Percentiles rank a stretch among this genome's conserved stretches.
These are phyloP conservation scores for Jamesozyma rosinii DNA, from an alignment of 805 yeast genomes.

Conservation along the genomic window DNA sequence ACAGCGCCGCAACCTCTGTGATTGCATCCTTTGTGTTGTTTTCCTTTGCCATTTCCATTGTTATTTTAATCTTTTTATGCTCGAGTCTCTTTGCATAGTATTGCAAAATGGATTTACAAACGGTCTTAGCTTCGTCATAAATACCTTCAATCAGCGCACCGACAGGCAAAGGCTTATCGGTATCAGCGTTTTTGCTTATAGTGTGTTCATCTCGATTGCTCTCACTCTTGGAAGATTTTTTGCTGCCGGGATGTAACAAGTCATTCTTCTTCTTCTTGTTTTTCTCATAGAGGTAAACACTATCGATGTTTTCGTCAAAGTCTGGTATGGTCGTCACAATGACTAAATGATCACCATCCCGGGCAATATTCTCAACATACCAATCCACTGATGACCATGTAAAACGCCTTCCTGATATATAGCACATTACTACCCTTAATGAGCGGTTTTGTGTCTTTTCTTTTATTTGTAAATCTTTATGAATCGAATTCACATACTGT, in stretches of 20 bases:
- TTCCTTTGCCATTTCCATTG: slow-evolving; percentile 26
- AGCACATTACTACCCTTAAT: slow-evolving; percentile 45
- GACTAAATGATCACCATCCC: slow-evolving; percentile 56
- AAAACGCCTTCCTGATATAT: slow-evolving; percentile 55
- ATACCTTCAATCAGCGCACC: slow-evolving; percentile 20
- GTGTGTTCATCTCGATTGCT: too few species aligned
- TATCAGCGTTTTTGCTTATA: not conserved
- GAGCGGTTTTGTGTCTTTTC: slow-evolving; percentile 8
- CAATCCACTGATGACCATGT: slow-evolving; percentile 74
- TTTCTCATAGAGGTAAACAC: slow-evolving; percentile 6
- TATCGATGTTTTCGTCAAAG: slow-evolving; percentile 18
- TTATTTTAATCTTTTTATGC: slow-evolving; percentile 22
- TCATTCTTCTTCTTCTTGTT: slow-evolving; percentile 6
- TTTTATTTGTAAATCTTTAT: slow-evolving; percentile 4
- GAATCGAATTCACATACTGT: slow-evolving; percentile 8
- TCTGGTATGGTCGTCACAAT: slow-evolving; percentile 45
- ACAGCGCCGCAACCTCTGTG: slow-evolving; percentile 18
- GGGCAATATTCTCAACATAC: slow-evolving; percentile 46
- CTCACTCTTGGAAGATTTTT: not conserved
- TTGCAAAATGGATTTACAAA: slow-evolving; percentile 17
- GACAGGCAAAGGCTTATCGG: slow-evolving; percentile 4
- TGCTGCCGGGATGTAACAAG: not conserved
- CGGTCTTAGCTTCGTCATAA: slow-evolving; percentile 20
- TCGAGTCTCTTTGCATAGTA: slow-evolving; percentile 21
- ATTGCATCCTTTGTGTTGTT: slow-evolving; percentile 20